These are phyloP conservation scores for Rhizophagus sp. DNA, from an alignment of 192 early-diverging fungal genomes.

Conservation along the genomic window DNA sequence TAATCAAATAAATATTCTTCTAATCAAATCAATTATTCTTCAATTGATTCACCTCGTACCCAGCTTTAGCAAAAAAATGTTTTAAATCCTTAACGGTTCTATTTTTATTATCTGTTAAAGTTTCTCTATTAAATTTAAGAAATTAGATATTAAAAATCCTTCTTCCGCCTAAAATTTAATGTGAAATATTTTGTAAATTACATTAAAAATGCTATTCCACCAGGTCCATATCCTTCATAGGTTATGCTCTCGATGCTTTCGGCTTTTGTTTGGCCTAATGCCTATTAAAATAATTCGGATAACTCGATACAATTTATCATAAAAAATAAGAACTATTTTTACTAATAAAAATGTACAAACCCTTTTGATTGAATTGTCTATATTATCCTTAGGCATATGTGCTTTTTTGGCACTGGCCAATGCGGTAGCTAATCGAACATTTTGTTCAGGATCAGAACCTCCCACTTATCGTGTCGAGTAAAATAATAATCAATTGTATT, in stretches of 20 bases:
- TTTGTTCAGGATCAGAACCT: conserved; percentile 56
- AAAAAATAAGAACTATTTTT: background rate
- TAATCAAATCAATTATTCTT: background rate
- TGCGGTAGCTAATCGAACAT: conserved; percentile 58
- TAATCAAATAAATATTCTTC: background rate
- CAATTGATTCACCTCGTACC: conserved; percentile 34
- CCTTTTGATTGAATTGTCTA: conserved; percentile 72
- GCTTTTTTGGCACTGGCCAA: conserved; percentile 55
- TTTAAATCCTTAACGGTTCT: conserved; percentile 67
- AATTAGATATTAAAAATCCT: background rate
- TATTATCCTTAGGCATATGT: conserved; percentile 72
- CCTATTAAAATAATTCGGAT: background rate
- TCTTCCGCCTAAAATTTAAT: background rate
- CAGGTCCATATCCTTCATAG: conserved; percentile 68
- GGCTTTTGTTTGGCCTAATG: conserved; percentile 43
- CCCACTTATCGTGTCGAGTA: conserved; percentile 39
- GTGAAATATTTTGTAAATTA: conserved; percentile 29
- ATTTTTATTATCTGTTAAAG: conserved; percentile 60
- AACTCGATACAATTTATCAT: background rate
- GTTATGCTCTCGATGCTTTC: conserved; percentile 51
- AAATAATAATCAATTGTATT: background rate
- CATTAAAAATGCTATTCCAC: conserved; percentile 63
- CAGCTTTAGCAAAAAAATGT: conserved; percentile 51
- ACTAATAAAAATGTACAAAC: conserved; percentile 28
- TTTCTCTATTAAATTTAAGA: conserved; percentile 33